Conservation (phyloP, 2,329 filamentous ascomycete genomes). For the Coccinonectria pachysandricola region DNA sequence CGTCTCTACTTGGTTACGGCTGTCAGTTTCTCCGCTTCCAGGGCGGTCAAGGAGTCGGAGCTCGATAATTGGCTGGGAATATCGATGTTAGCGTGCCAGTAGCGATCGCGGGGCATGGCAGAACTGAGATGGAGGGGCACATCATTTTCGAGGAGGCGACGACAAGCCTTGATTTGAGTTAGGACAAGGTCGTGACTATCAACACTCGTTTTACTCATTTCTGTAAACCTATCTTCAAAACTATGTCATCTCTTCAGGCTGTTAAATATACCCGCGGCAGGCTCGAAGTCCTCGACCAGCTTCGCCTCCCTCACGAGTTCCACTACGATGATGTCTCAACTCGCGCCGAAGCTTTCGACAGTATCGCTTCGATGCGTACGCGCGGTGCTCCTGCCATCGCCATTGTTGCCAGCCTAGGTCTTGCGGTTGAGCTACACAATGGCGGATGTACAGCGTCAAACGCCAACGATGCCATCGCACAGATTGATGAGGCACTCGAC, state of each 20-base stretch:
- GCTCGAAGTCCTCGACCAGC: constrained; percentile 71
- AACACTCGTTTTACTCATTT: background rate
- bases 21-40: constrained; percentile 17
- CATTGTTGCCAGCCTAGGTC: constrained; percentile 84
- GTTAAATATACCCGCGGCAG: constrained; percentile 65
- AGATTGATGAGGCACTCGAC: constrained; percentile 67
- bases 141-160: constrained; percentile 2
- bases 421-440: constrained; percentile 72
- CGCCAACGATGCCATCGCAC: constrained; percentile 50
- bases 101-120: constrained; percentile 23
- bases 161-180: constrained; percentile 3
- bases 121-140: constrained; percentile 23
- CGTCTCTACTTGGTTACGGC: too few species aligned
- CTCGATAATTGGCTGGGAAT: constrained; percentile 8
- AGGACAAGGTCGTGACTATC: too few species aligned
- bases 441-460: constrained; percentile 34
- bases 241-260: constrained; percentile 57
- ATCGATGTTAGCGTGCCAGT: too few species aligned
- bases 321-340: constrained; percentile 65
- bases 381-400: constrained; percentile 87
- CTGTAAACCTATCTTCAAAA: constrained; percentile 1
- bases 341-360: constrained; percentile 68
- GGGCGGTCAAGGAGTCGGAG: constrained; percentile 13
- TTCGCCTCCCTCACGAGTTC: constrained; percentile 70
- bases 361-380: constrained; percentile 69